Evolutionary conservation across 257 asterid species (phyloP).

Genomic region (Primulina huaijiensis): DNA sequence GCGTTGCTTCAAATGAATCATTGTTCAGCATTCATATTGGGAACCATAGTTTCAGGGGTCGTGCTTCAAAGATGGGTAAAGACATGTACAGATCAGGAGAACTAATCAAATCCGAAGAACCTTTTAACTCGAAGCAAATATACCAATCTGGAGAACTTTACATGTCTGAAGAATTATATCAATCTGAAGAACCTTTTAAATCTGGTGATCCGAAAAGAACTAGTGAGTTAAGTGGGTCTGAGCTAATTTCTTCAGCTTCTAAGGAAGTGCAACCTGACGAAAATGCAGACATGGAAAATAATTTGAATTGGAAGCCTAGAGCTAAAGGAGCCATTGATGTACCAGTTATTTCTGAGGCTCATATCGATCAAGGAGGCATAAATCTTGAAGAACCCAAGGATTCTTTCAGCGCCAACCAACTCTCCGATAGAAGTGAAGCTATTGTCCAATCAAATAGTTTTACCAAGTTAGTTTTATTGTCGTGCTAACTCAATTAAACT

Average conservation of each 20-base stretch:
- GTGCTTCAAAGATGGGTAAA: constrained; percentile 14
- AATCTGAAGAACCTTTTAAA: constrained; percentile 22
- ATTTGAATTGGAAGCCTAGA: constrained; percentile 19
- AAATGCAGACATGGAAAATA: constrained; percentile 17
- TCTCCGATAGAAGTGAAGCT: constrained; percentile 24
- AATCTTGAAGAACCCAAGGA: constrained; percentile 20
- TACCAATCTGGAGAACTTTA: constrained; percentile 7
- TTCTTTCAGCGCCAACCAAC: constrained; percentile 21
- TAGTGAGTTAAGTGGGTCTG: constrained; percentile 17
- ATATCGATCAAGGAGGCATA: constrained; percentile 18
- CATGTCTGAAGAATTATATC: constrained; percentile 11
- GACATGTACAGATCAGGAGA: constrained; percentile 34
- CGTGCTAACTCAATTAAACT: constrained; percentile 16
- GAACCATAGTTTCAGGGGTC: constrained; percentile 31
- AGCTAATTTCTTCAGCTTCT: constrained; percentile 16
- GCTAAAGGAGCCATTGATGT: constrained; percentile 16
- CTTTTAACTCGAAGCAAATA: constrained; percentile 6
- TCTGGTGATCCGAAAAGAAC: constrained; percentile 20
- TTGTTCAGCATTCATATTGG: constrained; percentile 43
- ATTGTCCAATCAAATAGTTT: constrained; percentile 23
- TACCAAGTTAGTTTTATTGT: constrained; percentile 39
- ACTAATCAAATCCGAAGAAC: constrained; percentile 21
- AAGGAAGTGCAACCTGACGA: constrained; percentile 24
- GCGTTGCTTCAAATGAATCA: constrained; percentile 42
- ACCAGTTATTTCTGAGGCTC: constrained; percentile 26